phyloP scores from a whole-genome alignment of 495 filamentous ascomycete genomes.

The Aspergillus olivimuriae region DNA sequence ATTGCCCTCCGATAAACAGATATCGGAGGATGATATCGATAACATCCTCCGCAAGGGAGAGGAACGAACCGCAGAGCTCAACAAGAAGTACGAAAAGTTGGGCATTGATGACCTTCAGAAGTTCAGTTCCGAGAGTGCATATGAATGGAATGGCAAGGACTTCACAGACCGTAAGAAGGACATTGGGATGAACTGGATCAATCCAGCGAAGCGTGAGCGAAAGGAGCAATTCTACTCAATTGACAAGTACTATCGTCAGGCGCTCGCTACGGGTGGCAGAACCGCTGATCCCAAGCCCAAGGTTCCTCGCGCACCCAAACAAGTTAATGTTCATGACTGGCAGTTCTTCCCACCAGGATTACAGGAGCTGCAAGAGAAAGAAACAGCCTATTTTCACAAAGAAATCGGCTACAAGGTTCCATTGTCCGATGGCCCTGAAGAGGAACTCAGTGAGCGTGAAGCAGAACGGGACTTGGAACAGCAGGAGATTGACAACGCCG shows the following conservation, averaged over 20 bases:
- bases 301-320: slow-evolving; percentile 92
- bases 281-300: slow-evolving; percentile 88
- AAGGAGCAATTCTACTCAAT: slow-evolving; percentile 98
- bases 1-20: slow-evolving; percentile 50
- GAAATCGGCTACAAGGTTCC: slow-evolving; percentile 91
- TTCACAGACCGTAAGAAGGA: slow-evolving; percentile 90
- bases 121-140: slow-evolving; percentile 92
- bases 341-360: slow-evolving; percentile 88
- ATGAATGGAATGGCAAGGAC: slow-evolving; percentile 97
- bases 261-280: slow-evolving; percentile 76
- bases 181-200: slow-evolving; percentile 95
- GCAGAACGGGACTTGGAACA: slow-evolving; percentile 86
- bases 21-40: slow-evolving; percentile 86
- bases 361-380: slow-evolving; percentile 85
- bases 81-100: slow-evolving; percentile 92
- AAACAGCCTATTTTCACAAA: slow-evolving; percentile 93
- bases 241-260: slow-evolving; percentile 96
- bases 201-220: slow-evolving; percentile 95
- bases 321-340: slow-evolving; percentile 87
- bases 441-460: slow-evolving; percentile 74
- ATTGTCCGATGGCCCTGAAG: slow-evolving; percentile 75
- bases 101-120: slow-evolving; percentile 97
- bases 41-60: slow-evolving; percentile 80
- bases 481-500: slow-evolving; percentile 84
- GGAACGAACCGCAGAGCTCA: slow-evolving; percentile 80